These are phyloP conservation scores for Allantophomopsis cytisporea DNA, from an alignment of 2,329 filamentous ascomycete species.

Conservation along the genomic window DNA sequence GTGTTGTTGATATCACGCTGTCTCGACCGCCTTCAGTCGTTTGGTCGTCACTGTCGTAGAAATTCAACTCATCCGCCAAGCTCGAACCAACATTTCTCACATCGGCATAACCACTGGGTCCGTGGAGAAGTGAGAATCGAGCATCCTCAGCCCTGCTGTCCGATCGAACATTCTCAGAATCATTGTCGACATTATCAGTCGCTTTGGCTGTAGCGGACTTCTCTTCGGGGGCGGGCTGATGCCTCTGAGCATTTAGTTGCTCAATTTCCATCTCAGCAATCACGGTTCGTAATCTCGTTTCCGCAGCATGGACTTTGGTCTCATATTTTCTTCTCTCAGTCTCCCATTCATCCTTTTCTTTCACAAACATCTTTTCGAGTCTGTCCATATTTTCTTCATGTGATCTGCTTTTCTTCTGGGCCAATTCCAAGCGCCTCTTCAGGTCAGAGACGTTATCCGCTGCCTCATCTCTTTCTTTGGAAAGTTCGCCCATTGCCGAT, in stretches of 20 bases:
- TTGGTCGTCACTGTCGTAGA: slow-evolving; percentile 68
- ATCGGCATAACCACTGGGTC: slow-evolving; percentile 33
- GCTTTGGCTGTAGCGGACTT: slow-evolving; percentile 30
- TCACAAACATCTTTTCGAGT: slow-evolving; percentile 67
- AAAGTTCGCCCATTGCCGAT: slow-evolving; percentile 71
- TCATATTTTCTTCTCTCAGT: slow-evolving; percentile 72
- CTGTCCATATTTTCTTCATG: slow-evolving; percentile 77
- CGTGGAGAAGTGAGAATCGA: slow-evolving; percentile 57
- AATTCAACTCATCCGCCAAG: slow-evolving; percentile 81
- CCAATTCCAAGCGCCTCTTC: slow-evolving; percentile 61
- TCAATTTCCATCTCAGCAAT: slow-evolving; percentile 74
- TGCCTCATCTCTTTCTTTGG: slow-evolving; percentile 75
- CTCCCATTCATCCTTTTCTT: slow-evolving; percentile 76
- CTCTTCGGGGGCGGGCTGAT: no score
- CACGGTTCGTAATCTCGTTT: slow-evolving; percentile 70
- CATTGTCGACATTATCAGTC: slow-evolving; percentile 33
- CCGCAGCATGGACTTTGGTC: slow-evolving; percentile 77
- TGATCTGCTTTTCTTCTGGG: slow-evolving; percentile 62
- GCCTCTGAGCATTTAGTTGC: slow-evolving; percentile 22
- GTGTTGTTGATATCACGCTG: slow-evolving; percentile 40
- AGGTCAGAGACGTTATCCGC: slow-evolving; percentile 59
- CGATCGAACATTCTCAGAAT: slow-evolving; percentile 58
- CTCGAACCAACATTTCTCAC: slow-evolving; percentile 54
- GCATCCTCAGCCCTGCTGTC: slow-evolving; percentile 62
- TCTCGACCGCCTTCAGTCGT: slow-evolving; percentile 60